These are phyloP conservation scores for Saccharomycopsis selenospora DNA, from an alignment of 805 yeast genomes.

Conservation along the genomic window DNA sequence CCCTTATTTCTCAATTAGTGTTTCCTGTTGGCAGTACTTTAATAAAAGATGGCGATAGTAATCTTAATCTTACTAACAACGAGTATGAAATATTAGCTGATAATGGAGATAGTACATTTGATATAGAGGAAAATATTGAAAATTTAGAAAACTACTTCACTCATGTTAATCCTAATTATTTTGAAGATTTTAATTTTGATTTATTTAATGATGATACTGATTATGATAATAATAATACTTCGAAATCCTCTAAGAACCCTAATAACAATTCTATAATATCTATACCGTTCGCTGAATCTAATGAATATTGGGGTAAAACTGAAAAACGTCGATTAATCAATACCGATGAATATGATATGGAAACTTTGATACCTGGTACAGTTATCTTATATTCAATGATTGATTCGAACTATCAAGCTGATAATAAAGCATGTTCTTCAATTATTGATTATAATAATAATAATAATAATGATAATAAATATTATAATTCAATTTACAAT, in stretches of 20 bases:
- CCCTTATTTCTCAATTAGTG: neutral
- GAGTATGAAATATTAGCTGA: neutral
- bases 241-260: neutral
- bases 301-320: slow-evolving; percentile 15
- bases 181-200: neutral
- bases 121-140: slow-evolving; percentile 1
- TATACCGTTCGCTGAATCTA: slow-evolving; percentile 16
- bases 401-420: neutral
- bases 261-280: slow-evolving; percentile 1
- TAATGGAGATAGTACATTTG: neutral
- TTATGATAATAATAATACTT: neutral
- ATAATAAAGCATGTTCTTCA: neutral
- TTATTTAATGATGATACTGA: neutral
- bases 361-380: slow-evolving; percentile 6
- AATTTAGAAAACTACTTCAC: slow-evolving; percentile 15
- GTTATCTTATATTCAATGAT: slow-evolving; percentile 1
- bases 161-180: slow-evolving; percentile 4
- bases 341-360: neutral
- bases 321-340: neutral
- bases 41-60: neutral
- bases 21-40: neutral
- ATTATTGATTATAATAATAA: neutral
- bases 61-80: no score
- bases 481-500: no score
- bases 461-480: neutral